Evolutionary conservation across 306 rosid genomes (phyloP), one percentile per base, ranked within the genome.

Genomic region (Trichosanthes cucumerina): DNA sequence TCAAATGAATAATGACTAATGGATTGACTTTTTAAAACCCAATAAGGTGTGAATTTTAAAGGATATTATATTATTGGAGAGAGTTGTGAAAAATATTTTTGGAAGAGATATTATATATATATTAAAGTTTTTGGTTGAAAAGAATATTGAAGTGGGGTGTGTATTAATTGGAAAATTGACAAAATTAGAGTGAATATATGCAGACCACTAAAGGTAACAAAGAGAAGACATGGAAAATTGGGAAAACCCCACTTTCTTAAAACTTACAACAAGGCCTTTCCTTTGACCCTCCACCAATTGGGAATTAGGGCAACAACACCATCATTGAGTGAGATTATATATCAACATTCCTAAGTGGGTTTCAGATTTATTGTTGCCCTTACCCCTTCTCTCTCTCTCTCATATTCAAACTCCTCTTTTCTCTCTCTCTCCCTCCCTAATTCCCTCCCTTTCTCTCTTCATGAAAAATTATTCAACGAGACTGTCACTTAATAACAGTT

Each of bases 251-350:
- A 87, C 86, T 85, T 79, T 66, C 83, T 76, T 47, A 80, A 71
- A 76, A 75, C 47, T 43, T 43, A 7, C 47, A 43, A 81, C 84
- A 43, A 43, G 47, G n/a, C 43, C 33, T 53, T 53, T 16, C 15
- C 6, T 71, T 84, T 87, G 85, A 87, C 83, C 80, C 47, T 80
- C 83, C 88, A 78, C 81, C 79, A 77, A 88, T 81, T 85, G 80
- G 90, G 85, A 46, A 46, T 12, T 10, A 11, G 15, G 15, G 86
- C 87, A 85, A 49, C 80, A 24, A 75, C 49, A 64, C 38, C 84
- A 90, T 86, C 80, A 86, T 88, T 80, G 78, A 19, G 19, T 79
- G 75, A 38, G 53, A 38, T 41, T 18, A 63, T 36, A 16, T 41
- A 68, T 68, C 75, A 68, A 21, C 75, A 68, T 41, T 41, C 75